Evolutionary conservation across 257 asterid species (phyloP).

Genomic region (Plantago ovata): DNA sequence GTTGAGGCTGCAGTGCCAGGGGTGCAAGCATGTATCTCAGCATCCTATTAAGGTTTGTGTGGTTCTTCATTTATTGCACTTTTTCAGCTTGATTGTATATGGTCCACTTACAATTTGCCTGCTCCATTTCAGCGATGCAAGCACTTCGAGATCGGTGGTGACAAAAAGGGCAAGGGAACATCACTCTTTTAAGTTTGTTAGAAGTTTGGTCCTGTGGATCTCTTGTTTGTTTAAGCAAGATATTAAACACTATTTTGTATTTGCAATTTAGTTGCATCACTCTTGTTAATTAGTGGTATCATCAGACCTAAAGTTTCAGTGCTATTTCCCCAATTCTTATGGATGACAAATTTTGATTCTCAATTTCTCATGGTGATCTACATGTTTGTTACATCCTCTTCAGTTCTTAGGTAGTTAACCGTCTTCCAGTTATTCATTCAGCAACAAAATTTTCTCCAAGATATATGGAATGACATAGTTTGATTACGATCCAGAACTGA

Average conservation of each 20-base stretch:
- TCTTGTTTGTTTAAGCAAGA: neutral
- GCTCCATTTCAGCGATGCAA: slow-evolving; percentile 8
- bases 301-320: neutral
- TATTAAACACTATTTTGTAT: neutral
- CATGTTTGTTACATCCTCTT: no score
- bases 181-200: slow-evolving; percentile 9
- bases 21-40: slow-evolving; percentile 14
- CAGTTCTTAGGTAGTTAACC: no score
- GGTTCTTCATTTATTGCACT: neutral
- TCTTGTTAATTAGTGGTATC: neutral
- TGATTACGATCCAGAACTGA: no score
- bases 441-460: no score
- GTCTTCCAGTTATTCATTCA: no score
- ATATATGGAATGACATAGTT: no score
- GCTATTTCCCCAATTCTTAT: neutral
- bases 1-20: slow-evolving; percentile 16
- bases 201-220: neutral
- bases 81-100: neutral
- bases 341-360: no score
- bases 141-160: slow-evolving; percentile 16
- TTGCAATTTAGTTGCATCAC: neutral
- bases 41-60: slow-evolving; percentile 5
- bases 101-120: neutral
- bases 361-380: no score
- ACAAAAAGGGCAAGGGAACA: slow-evolving; percentile 15